Evolutionary conservation across 2,329 filamentous ascomycete species (phyloP), one percentile per base, ranked within the genome.

Genomic region (Polychaeton citri): DNA sequence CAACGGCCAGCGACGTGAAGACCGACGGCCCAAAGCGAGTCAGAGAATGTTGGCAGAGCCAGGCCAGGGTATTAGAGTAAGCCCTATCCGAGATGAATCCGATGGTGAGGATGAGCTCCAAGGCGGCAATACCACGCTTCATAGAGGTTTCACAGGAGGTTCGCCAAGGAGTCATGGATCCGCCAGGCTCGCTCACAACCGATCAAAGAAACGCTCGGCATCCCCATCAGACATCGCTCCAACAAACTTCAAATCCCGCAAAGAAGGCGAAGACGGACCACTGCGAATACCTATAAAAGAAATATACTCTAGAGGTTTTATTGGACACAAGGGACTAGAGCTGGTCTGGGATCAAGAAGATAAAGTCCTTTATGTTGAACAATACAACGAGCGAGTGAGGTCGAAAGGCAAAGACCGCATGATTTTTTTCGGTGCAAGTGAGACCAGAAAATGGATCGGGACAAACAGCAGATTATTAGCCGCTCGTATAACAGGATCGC

Each of bases 401-500:
- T 36, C 15, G 34, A 33, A 39, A 20, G 12, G 9, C 5, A 34
- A 18, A 3, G 38, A 33, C 12, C 24, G 30, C 21, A 21, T 13
- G 30, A 26, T 33, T 19, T 39, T 16, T 36, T 21, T 39, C 15
- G 24, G 15, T 7, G 12, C 24, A 12, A 28, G 15, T 12, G 24
- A 28, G 15, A 28, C 7, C 7, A 4, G 5, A 3, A 28, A 15
- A 7, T 28, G 24, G 4, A 4, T 7, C 15, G 24, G 3, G 7
- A 3, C 24, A 28, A 15, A 43, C 21, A 28, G 32, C 4, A 39
- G 36, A 19, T 37, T 35, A 3, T 34, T 41, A 10, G 33, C 47
- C 19, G 39, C 34, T 19, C 43, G 46, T 5, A 42, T 55, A 1
- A 56, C 51, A 2, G 72, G 72, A 66, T 77, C 74, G 12, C 72